Conservation (phyloP, 106 monocot genomes). For the Allium sativum region DNA sequence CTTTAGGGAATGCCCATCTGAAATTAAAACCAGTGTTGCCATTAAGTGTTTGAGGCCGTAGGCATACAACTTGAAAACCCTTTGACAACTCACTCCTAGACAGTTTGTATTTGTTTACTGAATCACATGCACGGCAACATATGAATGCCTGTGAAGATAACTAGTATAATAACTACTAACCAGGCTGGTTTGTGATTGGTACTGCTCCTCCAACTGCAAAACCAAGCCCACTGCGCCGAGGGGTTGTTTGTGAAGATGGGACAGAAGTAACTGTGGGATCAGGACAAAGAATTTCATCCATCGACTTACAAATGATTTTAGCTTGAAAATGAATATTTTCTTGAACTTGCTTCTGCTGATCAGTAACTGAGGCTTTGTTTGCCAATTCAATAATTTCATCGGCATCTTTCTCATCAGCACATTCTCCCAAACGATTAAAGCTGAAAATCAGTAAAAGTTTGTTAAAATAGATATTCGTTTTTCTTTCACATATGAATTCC, state of each 20-base stretch:
- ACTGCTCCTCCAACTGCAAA: conserved; percentile 49
- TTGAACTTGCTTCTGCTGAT: conserved; percentile 84
- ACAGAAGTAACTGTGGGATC: conserved; percentile 8
- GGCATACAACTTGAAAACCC: too few relatives aligned
- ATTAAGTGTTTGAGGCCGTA: too few relatives aligned
- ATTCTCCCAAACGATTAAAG: conserved; percentile 71
- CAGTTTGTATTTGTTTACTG: too few relatives aligned
- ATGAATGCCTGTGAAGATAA: not conserved
- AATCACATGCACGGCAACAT: not conserved
- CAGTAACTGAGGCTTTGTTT: conserved; percentile 67
- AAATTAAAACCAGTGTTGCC: too few relatives aligned
- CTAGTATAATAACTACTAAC: conserved; percentile 17
- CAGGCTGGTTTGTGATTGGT: conserved; percentile 26
- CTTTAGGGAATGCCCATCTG: too few relatives aligned
- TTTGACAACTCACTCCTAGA: too few relatives aligned
- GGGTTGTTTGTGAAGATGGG: conserved; percentile 3
- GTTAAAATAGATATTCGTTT: not conserved
- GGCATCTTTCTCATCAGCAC: conserved; percentile 81
- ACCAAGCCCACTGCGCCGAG: conserved; percentile 70
- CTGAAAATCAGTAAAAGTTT: conserved; percentile 24
- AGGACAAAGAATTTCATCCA: conserved; percentile 67
- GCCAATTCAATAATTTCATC: conserved; percentile 88
- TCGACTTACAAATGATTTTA: conserved; percentile 38
- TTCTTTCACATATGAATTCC: too few relatives aligned
- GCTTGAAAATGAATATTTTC: conserved; percentile 78